Percentiles rank a stretch among this genome's conserved stretches.
Evolutionary conservation across 2,329 filamentous ascomycete species (phyloP).

Genomic region (Fusarium hainanense): DNA sequence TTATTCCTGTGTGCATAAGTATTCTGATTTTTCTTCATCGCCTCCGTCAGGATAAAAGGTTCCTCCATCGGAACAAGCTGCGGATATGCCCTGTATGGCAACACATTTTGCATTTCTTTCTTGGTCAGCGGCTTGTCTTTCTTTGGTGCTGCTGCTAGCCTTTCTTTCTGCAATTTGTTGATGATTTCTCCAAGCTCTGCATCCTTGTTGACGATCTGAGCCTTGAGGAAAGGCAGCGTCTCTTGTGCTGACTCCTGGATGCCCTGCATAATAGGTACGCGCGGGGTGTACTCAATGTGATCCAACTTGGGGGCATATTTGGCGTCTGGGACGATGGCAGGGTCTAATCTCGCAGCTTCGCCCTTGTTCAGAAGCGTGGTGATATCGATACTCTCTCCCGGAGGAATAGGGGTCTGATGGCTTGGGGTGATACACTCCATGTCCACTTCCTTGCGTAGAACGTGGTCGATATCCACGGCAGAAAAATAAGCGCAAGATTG

Average conservation of each 20-base stretch:
- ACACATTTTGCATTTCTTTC: slow-evolving; percentile 45
- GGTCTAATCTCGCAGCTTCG: slow-evolving; percentile 74
- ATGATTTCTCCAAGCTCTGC: slow-evolving; percentile 79
- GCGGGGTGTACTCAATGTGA: slow-evolving; percentile 73
- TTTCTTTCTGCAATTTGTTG: slow-evolving; percentile 63
- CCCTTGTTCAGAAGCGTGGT: slow-evolving; percentile 79
- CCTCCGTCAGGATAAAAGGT: slow-evolving; percentile 52
- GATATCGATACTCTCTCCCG: slow-evolving; percentile 90
- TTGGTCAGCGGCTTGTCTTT: slow-evolving; percentile 44
- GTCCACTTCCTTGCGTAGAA: slow-evolving; percentile 97
- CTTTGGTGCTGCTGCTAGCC: slow-evolving; percentile 28
- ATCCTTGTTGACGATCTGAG: slow-evolving; percentile 83
- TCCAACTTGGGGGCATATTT: slow-evolving; percentile 67
- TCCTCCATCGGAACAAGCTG: slow-evolving; percentile 51
- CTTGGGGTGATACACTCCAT: slow-evolving; percentile 97
- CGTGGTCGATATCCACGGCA: slow-evolving; percentile 92
- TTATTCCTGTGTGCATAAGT: slow-evolving; percentile 39
- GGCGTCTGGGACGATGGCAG: slow-evolving; percentile 66
- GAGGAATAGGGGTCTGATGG: slow-evolving; percentile 79
- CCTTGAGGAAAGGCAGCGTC: slow-evolving; percentile 76
- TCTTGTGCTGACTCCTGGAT: slow-evolving; percentile 63
- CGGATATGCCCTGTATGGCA: slow-evolving; percentile 53
- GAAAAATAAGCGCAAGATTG: slow-evolving; percentile 96
- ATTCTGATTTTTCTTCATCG: slow-evolving; percentile 42
- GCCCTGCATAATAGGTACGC: slow-evolving; percentile 82